Evolutionary conservation across 345 rosid species (phyloP).

Genomic region (Brassica incana): DNA sequence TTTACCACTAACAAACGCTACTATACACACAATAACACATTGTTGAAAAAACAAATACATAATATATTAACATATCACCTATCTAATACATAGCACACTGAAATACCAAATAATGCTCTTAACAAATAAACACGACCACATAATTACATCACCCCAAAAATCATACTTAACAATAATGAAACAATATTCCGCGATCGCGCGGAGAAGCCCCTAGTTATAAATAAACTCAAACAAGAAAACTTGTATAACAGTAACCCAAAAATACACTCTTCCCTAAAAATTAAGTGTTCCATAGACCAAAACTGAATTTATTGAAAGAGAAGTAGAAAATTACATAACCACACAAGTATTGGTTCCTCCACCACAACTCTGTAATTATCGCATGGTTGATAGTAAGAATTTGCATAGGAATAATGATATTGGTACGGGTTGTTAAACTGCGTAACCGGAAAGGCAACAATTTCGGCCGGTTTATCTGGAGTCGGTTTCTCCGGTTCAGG

Average conservation of each 20-base stretch:
- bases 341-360: slow-evolving; percentile 23
- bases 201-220: no score
- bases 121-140: no score
- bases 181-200: no score
- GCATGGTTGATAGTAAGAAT: slow-evolving; percentile 20
- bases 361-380: background rate
- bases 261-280: background rate
- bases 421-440: slow-evolving; percentile 2
- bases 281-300: background rate
- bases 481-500: slow-evolving; percentile 19
- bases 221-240: background rate
- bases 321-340: slow-evolving; percentile 15
- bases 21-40: no score
- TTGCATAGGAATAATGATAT: background rate
- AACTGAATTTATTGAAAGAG: background rate
- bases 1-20: no score
- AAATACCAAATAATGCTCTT: no score
- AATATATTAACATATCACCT: no score
- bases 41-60: no score
- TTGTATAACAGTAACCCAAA: no score
- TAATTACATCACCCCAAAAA: no score
- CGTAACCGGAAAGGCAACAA: background rate
- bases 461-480: background rate
- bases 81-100: no score
- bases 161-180: no score